Evolutionary conservation across 1,284 basidiomycete species (phyloP), one percentile per base, ranked within the genome.

Genomic region (Ceratobasidium sp.): DNA sequence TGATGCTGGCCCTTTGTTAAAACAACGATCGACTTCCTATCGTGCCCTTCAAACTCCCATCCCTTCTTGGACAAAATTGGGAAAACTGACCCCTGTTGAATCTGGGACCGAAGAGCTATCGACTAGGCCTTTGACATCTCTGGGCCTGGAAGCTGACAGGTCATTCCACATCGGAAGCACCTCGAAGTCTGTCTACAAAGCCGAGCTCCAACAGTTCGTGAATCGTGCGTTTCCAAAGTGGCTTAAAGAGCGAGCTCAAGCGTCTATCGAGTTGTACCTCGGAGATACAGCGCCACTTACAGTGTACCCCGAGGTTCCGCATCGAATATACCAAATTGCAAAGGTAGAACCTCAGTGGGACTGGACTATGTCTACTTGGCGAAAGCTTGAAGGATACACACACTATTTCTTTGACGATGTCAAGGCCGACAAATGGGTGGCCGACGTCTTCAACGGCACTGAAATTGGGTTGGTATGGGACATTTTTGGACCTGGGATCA

Each of bases 361-460:
- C 34, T 67, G 64, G 64, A 2, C 32, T 21, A 52, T 46, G 10
- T 52, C 58, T 21, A 74, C 48, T 48, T 75, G 74, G 74, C 52
- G 46, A 36, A 34, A 50, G 0, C 5, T 70, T 28, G 21, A 14
- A 4, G 74, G 65, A 21, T 74, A 73, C 55, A 72, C 71, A 16
- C 69, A 80, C 28, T 77, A 78, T 12, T 81, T 81, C 53, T 73
- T 81, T 62, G 76, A 79, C 64, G 81, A 82, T 73, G 72, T 71
- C 0, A 74, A 58, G 3, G 80, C 79, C 8, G 75, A 78, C 39
- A 70, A 74, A 16, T 82, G 80, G 79, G 76, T 80, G n/a, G 36
- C 73, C 21, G 55, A 71, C 16, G 74, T 71, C 10, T 79, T 81
- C 50, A 72, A 60, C 30, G 76, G 72, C 3, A 77, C 76, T 30